Evolutionary conservation across 805 yeast species (phyloP), one percentile per base, ranked within the genome.

Genomic region (Lachancea quebecensis): DNA sequence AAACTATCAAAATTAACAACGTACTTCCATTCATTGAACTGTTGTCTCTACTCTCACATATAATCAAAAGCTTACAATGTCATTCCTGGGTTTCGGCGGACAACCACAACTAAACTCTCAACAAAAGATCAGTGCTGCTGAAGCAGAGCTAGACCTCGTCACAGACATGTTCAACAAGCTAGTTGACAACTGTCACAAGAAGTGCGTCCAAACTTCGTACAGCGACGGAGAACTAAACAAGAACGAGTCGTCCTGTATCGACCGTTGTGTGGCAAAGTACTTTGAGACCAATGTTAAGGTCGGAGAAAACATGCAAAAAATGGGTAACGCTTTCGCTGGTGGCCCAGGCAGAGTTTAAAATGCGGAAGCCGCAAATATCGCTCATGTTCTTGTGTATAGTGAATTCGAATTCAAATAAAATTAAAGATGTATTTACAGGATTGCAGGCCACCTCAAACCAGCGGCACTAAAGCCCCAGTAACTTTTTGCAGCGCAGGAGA

Each of bases 131-230:
- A 75, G 76, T 59, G 95, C 95, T 54, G 99, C 99, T 42, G 98
- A 91, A 71, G 86, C 96, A 47, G 99, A 91, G 69, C 77, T 91
- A 55, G 99, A 91, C 67, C 84, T 93, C 81, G 96, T 91, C 57
- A 90, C 97, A 34, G 96, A 93, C 57, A 89, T 91, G 97, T 91
- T 91, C 79, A 91, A 91, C 78, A 77, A 82, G 59, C 73, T 90
- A 59, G 95, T 89, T 18, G 90, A 83, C 59, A 83, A 87, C 56
- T 90, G 98, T 66, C 93, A 90, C 68, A 67, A 71, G 55, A 90
- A 90, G 71, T 90, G 98, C 72, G 84, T 89, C 63, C 74, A 65
- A 44, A 72, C 70, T 52, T 57, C 70, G 42, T 90, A 89, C 70
- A 57, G 67, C 42, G 90, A 86, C 44, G 83, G 88, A 45, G 89